Conservation (phyloP, 2,329 filamentous ascomycete genomes). For the Bipolaris bicolor region DNA sequence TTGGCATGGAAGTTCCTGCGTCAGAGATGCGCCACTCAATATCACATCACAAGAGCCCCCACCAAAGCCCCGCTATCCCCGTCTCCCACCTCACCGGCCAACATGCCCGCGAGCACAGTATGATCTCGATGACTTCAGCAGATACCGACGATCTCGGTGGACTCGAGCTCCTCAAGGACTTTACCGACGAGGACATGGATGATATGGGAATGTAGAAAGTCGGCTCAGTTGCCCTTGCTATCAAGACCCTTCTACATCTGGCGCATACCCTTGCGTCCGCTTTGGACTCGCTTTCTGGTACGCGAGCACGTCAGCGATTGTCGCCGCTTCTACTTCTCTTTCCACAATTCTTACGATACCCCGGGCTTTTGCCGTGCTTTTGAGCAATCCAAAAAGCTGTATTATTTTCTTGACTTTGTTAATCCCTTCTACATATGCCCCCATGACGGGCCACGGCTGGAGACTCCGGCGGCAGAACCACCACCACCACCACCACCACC, state of each 20-base stretch:
- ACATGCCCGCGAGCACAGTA: constrained; percentile 15
- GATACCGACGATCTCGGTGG: constrained; percentile 34
- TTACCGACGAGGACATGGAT: constrained; percentile 37
- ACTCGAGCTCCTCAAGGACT: constrained; percentile 42
- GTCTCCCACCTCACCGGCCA: constrained; percentile 13
- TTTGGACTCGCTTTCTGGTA: neutral
- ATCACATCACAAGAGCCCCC: constrained; percentile 9
- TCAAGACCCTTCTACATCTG: neutral
- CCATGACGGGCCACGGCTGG: neutral
- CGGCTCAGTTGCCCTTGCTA: neutral
- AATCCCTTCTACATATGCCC: neutral
- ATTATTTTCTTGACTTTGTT: neutral
- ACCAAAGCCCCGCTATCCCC: constrained; percentile 13
- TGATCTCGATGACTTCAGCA: constrained; percentile 23
- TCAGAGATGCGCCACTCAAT: constrained; percentile 2
- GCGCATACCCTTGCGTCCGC: neutral
- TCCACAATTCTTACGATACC: constrained; percentile 21
- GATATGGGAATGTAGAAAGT: constrained; percentile 15
- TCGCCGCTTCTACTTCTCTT: neutral
- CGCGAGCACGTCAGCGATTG: neutral
- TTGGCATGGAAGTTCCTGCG: constrained; percentile 34
- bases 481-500: neutral
- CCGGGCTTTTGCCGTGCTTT: constrained; percentile 12
- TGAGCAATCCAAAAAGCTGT: constrained; percentile 12
- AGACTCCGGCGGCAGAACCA: neutral